Percentiles rank a stretch among this genome's conserved stretches.
Evolutionary conservation across 805 yeast genomes (phyloP).

Genomic region (Spathaspora arborariae): DNA sequence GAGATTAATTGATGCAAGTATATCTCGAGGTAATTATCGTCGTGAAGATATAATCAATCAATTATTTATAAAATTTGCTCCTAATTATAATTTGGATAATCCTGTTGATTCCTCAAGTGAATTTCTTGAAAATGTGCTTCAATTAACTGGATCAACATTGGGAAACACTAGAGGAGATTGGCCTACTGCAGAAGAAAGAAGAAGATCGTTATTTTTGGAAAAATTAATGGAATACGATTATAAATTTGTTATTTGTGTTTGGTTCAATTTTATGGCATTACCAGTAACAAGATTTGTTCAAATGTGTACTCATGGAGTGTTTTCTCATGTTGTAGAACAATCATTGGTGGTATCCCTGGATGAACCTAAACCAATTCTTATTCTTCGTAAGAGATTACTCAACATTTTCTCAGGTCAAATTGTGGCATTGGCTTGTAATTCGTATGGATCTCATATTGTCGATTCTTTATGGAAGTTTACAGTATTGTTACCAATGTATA

Average conservation of each 20-base stretch:
- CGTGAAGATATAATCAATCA: conserved; percentile 55
- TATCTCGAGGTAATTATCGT: conserved; percentile 51
- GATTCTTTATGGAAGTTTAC: conserved; percentile 84
- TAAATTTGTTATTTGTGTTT: conserved; percentile 51
- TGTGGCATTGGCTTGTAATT: conserved; percentile 68
- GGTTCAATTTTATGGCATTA: conserved; percentile 57
- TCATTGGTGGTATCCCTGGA: conserved; percentile 42
- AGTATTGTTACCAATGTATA: conserved; percentile 69
- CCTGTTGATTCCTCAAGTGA: conserved; percentile 27
- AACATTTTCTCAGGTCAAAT: conserved; percentile 56
- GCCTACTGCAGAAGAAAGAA: conserved; percentile 89
- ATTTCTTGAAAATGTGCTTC: conserved; percentile 65
- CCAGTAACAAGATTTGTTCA: conserved; percentile 60
- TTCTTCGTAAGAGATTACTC: conserved; percentile 64
- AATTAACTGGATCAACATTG: conserved; percentile 64
- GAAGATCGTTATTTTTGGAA: conserved; percentile 72
- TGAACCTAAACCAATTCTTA: conserved; percentile 41
- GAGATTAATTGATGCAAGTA: conserved; percentile 63
- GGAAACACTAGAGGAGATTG: conserved; percentile 84
- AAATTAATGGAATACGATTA: conserved; percentile 67
- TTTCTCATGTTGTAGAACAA: conserved; percentile 81
- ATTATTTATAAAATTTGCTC: conserved; percentile 38
- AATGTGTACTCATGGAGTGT: conserved; percentile 86
- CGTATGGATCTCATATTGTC: conserved; percentile 87
- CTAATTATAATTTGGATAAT: conserved; percentile 27